Percentiles rank a stretch among this genome's conserved stretches.
These are phyloP conservation scores for thale cress (Arabidopsis thaliana) DNA, from an alignment of 345 rosid genomes.

Conservation along the genomic window DNA sequence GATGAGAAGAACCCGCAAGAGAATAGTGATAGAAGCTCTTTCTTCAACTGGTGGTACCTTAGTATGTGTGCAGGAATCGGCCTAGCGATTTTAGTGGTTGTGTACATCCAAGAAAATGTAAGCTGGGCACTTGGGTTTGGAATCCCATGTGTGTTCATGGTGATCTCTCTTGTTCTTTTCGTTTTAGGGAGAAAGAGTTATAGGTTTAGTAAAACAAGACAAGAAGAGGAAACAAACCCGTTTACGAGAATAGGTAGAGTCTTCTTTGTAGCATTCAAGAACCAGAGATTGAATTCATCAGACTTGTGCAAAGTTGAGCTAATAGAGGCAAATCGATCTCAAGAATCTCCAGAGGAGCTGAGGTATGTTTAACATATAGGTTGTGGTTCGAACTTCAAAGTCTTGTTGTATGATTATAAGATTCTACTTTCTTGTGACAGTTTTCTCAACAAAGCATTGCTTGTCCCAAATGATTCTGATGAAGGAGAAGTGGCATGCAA, in stretches of 20 bases:
- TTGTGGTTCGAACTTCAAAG: not conserved
- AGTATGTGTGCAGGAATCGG: conserved; percentile 53
- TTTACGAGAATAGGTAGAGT: conserved; percentile 63
- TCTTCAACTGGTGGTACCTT: conserved; percentile 88
- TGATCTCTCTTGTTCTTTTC: conserved; percentile 56
- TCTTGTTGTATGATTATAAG: not conserved
- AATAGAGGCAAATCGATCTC: conserved; percentile 12
- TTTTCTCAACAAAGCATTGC: conserved; percentile 52
- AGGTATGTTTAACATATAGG: conserved; percentile 43
- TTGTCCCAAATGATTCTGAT: conserved; percentile 41
- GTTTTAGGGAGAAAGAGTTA: conserved; percentile 61
- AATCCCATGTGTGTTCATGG: conserved; percentile 62
- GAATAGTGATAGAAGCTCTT: conserved; percentile 57
- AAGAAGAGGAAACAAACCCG: conserved; percentile 54
- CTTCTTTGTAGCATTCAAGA: conserved; percentile 55
- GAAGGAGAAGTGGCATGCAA: conserved; percentile 38
- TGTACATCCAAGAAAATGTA: conserved; percentile 68
- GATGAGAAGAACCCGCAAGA: conserved; percentile 60
- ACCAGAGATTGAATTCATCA: conserved; percentile 46
- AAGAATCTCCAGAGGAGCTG: conserved; percentile 41
- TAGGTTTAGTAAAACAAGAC: conserved; percentile 48
- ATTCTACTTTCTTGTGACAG: conserved; percentile 25
- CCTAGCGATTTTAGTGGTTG: conserved; percentile 49
- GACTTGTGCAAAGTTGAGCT: conserved; percentile 12
- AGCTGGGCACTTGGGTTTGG: conserved; percentile 82